Evolutionary conservation across 139 green algal species (phyloP).

Genomic region (Chlorella ohadii): DNA sequence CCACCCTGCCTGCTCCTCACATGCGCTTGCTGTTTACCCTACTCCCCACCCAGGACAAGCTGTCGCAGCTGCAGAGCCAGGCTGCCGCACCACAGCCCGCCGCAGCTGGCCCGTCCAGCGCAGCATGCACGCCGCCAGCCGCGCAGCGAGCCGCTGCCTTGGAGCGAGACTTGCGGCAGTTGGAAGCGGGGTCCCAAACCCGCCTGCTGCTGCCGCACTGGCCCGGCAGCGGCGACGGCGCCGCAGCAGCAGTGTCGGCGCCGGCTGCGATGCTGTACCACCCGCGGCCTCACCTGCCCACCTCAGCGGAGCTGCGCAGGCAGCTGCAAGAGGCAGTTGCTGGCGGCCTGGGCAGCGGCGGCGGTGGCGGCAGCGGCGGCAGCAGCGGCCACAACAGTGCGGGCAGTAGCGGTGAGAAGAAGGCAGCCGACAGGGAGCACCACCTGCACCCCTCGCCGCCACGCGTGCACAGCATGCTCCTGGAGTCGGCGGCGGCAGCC

Average conservation of each 20-base stretch:
- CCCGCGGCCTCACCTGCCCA: neutral
- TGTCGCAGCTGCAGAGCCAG: neutral
- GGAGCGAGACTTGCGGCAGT: slow-evolving; percentile 7
- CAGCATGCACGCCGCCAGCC: slow-evolving; percentile 1
- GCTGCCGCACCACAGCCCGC: neutral
- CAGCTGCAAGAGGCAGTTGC: slow-evolving; percentile 4
- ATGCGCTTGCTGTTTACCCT: neutral
- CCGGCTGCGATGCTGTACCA: too few relatives aligned
- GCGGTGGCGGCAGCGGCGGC: neutral
- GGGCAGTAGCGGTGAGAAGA: too few relatives aligned
- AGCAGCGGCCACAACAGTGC: neutral
- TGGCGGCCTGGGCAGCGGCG: neutral
- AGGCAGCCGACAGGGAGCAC: neutral
- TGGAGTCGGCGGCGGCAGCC: neutral
- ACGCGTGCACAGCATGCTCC: neutral
- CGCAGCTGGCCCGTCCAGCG: too few relatives aligned
- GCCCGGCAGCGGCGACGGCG: neutral
- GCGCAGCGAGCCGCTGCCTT: neutral
- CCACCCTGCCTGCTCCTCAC: neutral
- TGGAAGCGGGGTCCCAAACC: slow-evolving; percentile 1
- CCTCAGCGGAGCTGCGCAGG: slow-evolving; percentile 19
- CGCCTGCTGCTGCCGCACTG: slow-evolving; percentile 24
- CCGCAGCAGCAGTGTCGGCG: neutral
- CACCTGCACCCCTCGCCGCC: slow-evolving; percentile 21
- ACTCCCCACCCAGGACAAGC: neutral